Percentiles rank a stretch among this genome's conserved stretches.
Conservation (phyloP, 108 stramenopile genomes). For the Aureococcus anophagefferens region DNA sequence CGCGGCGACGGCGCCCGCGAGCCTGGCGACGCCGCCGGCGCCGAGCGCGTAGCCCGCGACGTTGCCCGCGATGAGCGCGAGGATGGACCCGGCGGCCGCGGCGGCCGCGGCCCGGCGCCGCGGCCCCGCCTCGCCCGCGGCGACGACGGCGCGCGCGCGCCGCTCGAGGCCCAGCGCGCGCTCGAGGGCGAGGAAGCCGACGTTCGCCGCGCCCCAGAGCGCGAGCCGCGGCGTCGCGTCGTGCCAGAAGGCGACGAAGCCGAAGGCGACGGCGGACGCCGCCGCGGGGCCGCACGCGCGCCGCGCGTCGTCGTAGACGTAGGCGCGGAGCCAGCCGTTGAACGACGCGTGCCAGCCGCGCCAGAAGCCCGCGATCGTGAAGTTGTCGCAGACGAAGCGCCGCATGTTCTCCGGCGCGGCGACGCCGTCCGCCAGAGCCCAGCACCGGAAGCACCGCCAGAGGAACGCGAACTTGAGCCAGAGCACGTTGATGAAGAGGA, state of each 20-base stretch:
- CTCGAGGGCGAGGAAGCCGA: constrained; percentile 35
- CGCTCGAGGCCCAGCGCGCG: constrained; percentile 4
- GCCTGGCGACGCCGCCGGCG: constrained; percentile 7
- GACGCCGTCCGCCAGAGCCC: constrained; percentile 45
- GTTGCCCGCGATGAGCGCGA: constrained; percentile 8
- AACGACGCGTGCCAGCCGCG: constrained; percentile 50
- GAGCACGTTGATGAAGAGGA: constrained; percentile 33
- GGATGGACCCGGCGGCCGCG: background rate
- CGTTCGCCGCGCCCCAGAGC: constrained; percentile 42
- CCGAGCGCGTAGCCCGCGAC: constrained; percentile 7
- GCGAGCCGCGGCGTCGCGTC: constrained; percentile 43
- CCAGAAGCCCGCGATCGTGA: constrained; percentile 41
- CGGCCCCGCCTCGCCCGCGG: too few relatives aligned
- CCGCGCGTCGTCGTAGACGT: constrained; percentile 55
- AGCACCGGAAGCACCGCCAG: constrained; percentile 42
- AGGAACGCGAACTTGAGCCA: constrained; percentile 54
- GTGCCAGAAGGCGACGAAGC: constrained; percentile 54
- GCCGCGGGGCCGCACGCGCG: constrained; percentile 33
- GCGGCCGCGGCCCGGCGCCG: background rate
- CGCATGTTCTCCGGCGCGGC: constrained; percentile 46
- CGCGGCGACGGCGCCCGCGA: too few relatives aligned
- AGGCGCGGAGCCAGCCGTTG: constrained; percentile 48
- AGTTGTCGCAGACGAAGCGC: constrained; percentile 39
- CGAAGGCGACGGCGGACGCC: constrained; percentile 31
- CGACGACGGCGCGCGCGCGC: background rate